Conservation (phyloP, 352 stramenopile species). For the Aphanomyces euteiches region DNA sequence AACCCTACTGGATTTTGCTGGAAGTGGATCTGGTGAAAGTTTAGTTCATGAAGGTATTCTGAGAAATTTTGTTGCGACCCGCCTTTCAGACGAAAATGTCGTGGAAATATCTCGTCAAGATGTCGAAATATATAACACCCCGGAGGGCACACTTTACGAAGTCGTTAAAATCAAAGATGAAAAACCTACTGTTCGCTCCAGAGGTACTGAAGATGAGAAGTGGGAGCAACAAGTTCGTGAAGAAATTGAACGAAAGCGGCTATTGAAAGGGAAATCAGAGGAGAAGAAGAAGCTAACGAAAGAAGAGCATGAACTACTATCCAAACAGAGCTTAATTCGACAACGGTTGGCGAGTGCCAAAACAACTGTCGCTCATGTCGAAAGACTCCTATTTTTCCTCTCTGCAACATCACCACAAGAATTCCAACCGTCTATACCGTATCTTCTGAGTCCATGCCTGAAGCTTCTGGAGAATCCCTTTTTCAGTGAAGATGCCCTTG, state of each 20-base stretch:
- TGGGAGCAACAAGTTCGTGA: constrained; percentile 83
- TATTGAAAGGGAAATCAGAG: background rate
- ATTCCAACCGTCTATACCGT: constrained; percentile 66
- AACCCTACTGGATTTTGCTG: constrained; percentile 71
- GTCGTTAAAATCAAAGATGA: constrained; percentile 44
- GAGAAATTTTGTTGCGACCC: constrained; percentile 52
- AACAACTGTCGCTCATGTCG: constrained; percentile 43
- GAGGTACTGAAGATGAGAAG: constrained; percentile 74
- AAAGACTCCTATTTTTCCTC: constrained; percentile 66
- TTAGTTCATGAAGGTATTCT: constrained; percentile 70
- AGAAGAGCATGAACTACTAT: constrained; percentile 51
- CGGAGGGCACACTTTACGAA: constrained; percentile 72
- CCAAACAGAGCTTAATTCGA: constrained; percentile 59
- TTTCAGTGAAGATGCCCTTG: constrained; percentile 45
- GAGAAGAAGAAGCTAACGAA: constrained; percentile 45
- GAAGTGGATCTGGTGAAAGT: constrained; percentile 72
- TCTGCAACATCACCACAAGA: constrained; percentile 53
- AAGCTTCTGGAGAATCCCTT: constrained; percentile 58
- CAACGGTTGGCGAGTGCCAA: constrained; percentile 45
- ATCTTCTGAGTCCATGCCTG: constrained; percentile 48
- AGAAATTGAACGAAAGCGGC: constrained; percentile 60
- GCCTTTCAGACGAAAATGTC: constrained; percentile 49
- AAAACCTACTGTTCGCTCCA: constrained; percentile 37
- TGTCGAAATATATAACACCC: constrained; percentile 54
- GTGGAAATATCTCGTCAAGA: constrained; percentile 54